Conservation (phyloP, 2,329 filamentous ascomycete genomes). For the Penicillium hesseltinei region DNA sequence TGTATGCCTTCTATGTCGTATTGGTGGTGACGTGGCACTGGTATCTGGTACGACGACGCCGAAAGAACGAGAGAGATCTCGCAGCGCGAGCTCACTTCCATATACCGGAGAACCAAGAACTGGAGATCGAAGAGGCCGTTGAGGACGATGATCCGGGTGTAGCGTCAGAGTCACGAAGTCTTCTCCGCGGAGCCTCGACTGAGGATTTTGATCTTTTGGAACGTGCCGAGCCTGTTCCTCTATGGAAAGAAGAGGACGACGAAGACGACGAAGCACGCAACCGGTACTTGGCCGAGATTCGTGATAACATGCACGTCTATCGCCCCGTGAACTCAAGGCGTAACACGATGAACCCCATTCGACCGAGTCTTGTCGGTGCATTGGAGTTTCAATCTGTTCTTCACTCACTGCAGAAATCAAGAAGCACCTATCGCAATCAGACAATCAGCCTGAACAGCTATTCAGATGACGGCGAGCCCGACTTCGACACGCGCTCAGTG, state of each 20-base stretch:
- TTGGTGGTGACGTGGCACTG: slow-evolving; percentile 93
- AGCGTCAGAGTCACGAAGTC: slow-evolving; percentile 45
- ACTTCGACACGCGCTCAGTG: slow-evolving; percentile 49
- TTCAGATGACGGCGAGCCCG: slow-evolving; percentile 60
- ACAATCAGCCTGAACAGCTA: slow-evolving; percentile 68
- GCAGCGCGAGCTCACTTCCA: slow-evolving; percentile 74
- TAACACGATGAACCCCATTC: slow-evolving; percentile 76
- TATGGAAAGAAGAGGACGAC: slow-evolving; percentile 52
- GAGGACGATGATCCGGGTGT: slow-evolving; percentile 55
- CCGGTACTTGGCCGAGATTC: slow-evolving; percentile 72
- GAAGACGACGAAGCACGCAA: slow-evolving; percentile 57
- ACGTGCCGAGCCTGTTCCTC: slow-evolving; percentile 45
- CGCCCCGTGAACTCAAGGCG: slow-evolving; percentile 64
- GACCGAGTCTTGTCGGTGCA: slow-evolving; percentile 88
- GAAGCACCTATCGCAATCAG: slow-evolving; percentile 66
- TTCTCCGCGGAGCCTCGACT: slow-evolving; percentile 50
- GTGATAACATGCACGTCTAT: slow-evolving; percentile 87
- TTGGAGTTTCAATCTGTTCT: slow-evolving; percentile 91
- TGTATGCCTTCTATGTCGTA: slow-evolving; percentile 85
- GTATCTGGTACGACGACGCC: slow-evolving; percentile 66
- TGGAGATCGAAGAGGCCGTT: slow-evolving; percentile 55
- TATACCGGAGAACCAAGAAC: slow-evolving; percentile 57
- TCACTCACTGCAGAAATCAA: slow-evolving; percentile 78
- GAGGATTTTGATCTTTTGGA: slow-evolving; percentile 66
- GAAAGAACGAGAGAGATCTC: slow-evolving; percentile 63